Conservation (phyloP, 768 basidiomycete genomes). For the Lactifluus volemus region DNA sequence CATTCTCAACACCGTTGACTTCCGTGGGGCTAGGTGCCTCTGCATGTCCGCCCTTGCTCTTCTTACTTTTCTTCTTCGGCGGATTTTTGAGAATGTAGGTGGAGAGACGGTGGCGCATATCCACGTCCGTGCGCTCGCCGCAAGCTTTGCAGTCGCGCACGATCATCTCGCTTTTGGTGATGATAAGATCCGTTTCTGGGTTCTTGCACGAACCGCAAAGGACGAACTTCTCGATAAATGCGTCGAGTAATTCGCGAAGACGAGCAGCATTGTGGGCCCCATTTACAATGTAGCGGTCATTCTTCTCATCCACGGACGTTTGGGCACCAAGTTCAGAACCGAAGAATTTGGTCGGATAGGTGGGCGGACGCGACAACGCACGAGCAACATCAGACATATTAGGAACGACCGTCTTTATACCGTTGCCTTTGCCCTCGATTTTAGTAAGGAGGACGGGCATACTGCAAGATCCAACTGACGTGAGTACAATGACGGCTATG, state of each 20-base stretch:
- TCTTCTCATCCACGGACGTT: constrained; percentile 92
- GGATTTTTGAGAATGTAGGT: constrained; percentile 98
- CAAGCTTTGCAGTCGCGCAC: constrained; percentile 98
- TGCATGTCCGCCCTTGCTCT: constrained; percentile 44
- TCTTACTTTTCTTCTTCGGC: constrained; percentile 78
- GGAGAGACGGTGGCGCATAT: constrained; percentile 95
- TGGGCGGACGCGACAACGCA: constrained; percentile 87
- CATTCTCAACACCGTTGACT: constrained; percentile 30
- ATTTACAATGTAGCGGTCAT: constrained; percentile 97
- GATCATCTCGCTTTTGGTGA: constrained; percentile 85
- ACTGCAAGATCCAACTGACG: constrained; percentile 31
- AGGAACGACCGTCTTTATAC: constrained; percentile 97
- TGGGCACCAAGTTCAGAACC: constrained; percentile 98
- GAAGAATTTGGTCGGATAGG: constrained; percentile 98
- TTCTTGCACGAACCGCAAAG: constrained; percentile 98
- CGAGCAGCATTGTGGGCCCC: constrained; percentile 89
- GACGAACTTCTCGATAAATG: constrained; percentile 97
- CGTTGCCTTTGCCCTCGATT: constrained; percentile 98
- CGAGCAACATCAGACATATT: constrained; percentile 98
- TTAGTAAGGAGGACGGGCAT: constrained; percentile 95
- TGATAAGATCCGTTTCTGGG: constrained; percentile 92
- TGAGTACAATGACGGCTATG: background rate
- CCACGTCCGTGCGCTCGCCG: constrained; percentile 82
- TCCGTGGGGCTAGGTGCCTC: constrained; percentile 39
- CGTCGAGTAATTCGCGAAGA: constrained; percentile 91